Evolutionary conservation across 208 protist species (phyloP), one percentile per base, ranked within the genome.

Genomic region (Wallacemonas sp.): DNA sequence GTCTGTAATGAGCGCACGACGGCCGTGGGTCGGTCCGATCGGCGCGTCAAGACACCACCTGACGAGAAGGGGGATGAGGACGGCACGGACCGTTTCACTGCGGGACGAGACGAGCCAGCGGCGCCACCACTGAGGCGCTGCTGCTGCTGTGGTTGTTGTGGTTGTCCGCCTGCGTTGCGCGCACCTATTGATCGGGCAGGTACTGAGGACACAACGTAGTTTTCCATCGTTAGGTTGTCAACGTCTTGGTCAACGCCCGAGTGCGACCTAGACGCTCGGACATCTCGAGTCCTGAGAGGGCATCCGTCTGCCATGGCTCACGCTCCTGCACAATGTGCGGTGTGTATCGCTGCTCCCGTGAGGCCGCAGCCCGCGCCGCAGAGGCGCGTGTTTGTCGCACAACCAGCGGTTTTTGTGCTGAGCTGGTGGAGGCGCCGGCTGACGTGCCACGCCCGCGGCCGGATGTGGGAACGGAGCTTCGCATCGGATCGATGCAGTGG

Each of bases 1-100:
- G 26, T 58, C 19, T 85, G 79, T 23, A 85, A 52, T 52, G 70
- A 66, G 23, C 47, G 64, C 55, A 72, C 74, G 19, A 76, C 70
- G 21, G 61, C 66, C 17, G 19, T 46, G n/a, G 78, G 70, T 12
- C 63, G 49, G 12, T 19, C 30, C 55, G 5, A 27, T 5, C n/a
- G 4, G n/a, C 9, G 8, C 33, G 11, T 23, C 19, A 19, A 47
- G 17, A 23, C 43, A 14, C 30, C 63, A 34, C n/a, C n/a, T n/a
- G n/a, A n/a, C n/a, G n/a, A n/a, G n/a, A n/a, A n/a, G n/a, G n/a
- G n/a, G n/a, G n/a, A n/a, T n/a, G n/a, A n/a, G n/a, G n/a, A n/a
- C n/a, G n/a, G n/a, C n/a, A n/a, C n/a, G n/a, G n/a, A n/a, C n/a
- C n/a, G n/a, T n/a, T n/a, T n/a, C n/a, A n/a, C n/a, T n/a, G n/a